Evolutionary conservation across 78 protist genomes (phyloP).

Genomic region (Tieghemostelium lacteum): DNA sequence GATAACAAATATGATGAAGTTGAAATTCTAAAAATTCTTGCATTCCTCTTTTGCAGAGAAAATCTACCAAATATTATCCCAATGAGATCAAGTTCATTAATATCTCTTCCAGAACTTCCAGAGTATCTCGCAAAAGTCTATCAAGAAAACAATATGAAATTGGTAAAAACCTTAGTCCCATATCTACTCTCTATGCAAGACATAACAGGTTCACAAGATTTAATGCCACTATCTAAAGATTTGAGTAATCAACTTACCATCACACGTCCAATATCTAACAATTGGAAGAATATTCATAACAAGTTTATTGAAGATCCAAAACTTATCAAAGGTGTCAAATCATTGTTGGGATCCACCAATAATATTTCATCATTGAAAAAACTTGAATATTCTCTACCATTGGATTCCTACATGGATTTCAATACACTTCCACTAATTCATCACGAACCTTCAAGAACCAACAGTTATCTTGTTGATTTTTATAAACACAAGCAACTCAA

Average conservation of each 20-base stretch:
- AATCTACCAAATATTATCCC: too few species aligned
- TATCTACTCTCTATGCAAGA: background rate
- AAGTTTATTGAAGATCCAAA: background rate
- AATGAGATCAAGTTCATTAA: background rate
- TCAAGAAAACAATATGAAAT: background rate
- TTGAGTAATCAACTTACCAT: background rate
- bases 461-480: slow-evolving; percentile 33
- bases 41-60: slow-evolving; percentile 13
- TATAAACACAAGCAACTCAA: slow-evolving; percentile 18
- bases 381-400: background rate
- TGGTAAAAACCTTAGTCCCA: background rate
- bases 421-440: slow-evolving; percentile 19
- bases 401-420: background rate
- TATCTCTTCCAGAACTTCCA: slow-evolving; percentile 6
- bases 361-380: background rate
- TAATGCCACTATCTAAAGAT: background rate
- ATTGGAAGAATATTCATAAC: background rate
- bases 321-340: too few species aligned
- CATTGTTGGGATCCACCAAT: slow-evolving; percentile 1
- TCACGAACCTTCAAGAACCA: background rate
- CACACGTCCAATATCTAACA: background rate
- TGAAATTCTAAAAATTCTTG: background rate
- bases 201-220: too few species aligned
- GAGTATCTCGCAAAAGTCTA: background rate
- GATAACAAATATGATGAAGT: too few species aligned